Evolutionary conservation across 768 basidiomycete genomes (phyloP).

Genomic region (Phanerochaete carnosa): DNA sequence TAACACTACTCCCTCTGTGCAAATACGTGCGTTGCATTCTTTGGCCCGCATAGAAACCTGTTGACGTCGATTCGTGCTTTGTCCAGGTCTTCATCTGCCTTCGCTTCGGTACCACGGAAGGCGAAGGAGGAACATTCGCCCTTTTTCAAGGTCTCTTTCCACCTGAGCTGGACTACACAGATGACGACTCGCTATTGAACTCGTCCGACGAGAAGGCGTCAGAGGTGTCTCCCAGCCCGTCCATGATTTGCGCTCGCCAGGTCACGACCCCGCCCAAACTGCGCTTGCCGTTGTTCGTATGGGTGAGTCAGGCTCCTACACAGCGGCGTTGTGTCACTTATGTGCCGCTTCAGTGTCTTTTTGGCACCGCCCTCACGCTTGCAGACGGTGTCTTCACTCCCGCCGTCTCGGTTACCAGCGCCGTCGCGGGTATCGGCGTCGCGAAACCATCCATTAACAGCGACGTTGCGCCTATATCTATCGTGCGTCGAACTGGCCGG

Average conservation of each 20-base stretch:
- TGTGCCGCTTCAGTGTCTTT: conserved; percentile 43
- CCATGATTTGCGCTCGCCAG: neutral
- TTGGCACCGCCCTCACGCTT: conserved; percentile 65
- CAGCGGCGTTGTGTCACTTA: neutral
- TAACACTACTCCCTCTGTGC: conserved; percentile 55
- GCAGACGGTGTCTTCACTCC: conserved; percentile 69
- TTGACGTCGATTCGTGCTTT: neutral
- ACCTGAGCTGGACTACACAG: conserved; percentile 38
- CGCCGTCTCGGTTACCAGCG: conserved; percentile 66
- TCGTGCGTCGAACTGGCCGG: conserved; percentile 34
- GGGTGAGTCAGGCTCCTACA: conserved; percentile 36
- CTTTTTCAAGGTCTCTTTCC: conserved; percentile 61
- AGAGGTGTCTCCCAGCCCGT: neutral
- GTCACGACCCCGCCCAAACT: conserved; percentile 25
- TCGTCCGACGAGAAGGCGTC: conserved; percentile 5
- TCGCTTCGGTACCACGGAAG: conserved; percentile 48
- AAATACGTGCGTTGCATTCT: conserved; percentile 52
- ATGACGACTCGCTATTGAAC: conserved; percentile 47
- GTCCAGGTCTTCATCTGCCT: conserved; percentile 46
- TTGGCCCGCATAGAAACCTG: neutral
- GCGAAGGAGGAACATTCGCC: conserved; percentile 70
- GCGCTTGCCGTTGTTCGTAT: conserved; percentile 51
- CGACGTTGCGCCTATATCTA: conserved; percentile 55
- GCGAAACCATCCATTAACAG: conserved; percentile 45
- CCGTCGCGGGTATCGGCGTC: conserved; percentile 65